Percentiles rank a stretch among this genome's conserved stretches.
Conservation (phyloP, 257 asterid genomes). For the Ehretia macrophylla region DNA sequence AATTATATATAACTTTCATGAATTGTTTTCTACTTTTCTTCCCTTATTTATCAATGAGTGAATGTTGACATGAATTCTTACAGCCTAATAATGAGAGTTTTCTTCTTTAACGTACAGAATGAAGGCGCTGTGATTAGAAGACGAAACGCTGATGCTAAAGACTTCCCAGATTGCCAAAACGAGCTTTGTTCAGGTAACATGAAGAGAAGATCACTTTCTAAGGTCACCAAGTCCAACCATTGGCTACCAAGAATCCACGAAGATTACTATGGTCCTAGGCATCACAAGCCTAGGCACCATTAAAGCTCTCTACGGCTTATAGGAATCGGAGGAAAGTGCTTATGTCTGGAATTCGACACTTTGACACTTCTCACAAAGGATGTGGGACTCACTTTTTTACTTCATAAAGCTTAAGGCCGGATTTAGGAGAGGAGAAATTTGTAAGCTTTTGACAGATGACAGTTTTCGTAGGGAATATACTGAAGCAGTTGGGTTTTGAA, state of each 20-base stretch:
- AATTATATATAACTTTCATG: slow-evolving; percentile 12
- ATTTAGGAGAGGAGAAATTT: too few relatives aligned
- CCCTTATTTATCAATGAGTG: background rate
- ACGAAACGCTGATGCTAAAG: slow-evolving; percentile 16
- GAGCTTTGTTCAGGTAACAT: slow-evolving; percentile 40
- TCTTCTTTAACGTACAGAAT: slow-evolving; percentile 13
- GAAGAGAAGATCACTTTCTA: slow-evolving; percentile 42
- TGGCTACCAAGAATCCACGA: slow-evolving; percentile 83
- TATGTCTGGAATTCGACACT: background rate
- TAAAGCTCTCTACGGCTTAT: slow-evolving; percentile 11
- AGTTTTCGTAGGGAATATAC: too few relatives aligned
- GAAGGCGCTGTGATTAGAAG: slow-evolving; percentile 14
- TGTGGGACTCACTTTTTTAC: too few relatives aligned
- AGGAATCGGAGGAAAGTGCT: too few relatives aligned
- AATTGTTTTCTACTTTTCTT: background rate
- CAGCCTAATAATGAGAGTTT: background rate
- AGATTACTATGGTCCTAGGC: slow-evolving; percentile 77
- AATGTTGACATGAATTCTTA: too few relatives aligned
- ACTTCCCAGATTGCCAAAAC: slow-evolving; percentile 14
- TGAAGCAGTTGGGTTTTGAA: too few relatives aligned
- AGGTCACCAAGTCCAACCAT: slow-evolving; percentile 42
- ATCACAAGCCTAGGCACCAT: slow-evolving; percentile 65
- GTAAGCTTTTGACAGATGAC: too few relatives aligned
- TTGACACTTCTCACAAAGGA: too few relatives aligned
- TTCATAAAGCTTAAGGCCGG: too few relatives aligned